Evolutionary conservation across 352 stramenopile species (phyloP).

Genomic region (Phytophthora fragariae): DNA sequence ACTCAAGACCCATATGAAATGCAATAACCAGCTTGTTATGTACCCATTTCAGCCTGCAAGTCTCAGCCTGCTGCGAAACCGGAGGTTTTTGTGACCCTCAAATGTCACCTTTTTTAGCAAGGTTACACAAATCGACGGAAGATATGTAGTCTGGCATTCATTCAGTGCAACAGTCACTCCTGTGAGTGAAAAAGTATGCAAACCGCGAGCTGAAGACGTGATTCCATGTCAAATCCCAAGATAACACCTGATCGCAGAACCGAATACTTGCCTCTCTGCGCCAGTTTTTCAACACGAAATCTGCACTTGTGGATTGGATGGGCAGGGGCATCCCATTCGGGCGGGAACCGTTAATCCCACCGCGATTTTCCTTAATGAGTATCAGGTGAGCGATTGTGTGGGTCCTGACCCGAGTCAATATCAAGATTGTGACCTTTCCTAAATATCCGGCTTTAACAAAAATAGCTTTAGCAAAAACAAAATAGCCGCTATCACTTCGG

Average conservation of each 20-base stretch:
- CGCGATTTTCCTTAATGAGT: too few species aligned
- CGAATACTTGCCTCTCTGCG: constrained; percentile 20
- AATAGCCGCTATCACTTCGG: too few species aligned
- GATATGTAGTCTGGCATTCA: not conserved
- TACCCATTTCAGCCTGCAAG: not conserved
- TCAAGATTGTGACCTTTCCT: too few species aligned
- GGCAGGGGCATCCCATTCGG: not conserved
- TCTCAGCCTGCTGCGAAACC: not conserved
- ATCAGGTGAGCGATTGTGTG: too few species aligned
- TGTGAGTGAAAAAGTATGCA: not conserved
- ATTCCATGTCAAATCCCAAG: constrained; percentile 29
- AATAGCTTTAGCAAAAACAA: too few species aligned
- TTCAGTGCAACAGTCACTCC: not conserved
- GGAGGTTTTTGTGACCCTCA: not conserved
- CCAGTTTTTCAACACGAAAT: constrained; percentile 2
- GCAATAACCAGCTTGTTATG: not conserved
- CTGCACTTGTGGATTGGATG: constrained; percentile 3
- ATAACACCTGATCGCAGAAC: constrained; percentile 36
- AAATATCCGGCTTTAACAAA: too few species aligned
- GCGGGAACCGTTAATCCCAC: too few species aligned
- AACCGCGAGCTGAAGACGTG: constrained; percentile 15
- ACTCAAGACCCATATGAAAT: not conserved
- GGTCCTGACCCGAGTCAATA: too few species aligned
- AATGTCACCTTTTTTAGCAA: not conserved
- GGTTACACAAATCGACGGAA: not conserved